Conservation (phyloP, 2,329 filamentous ascomycete genomes). For the Xylariaceae sp. region DNA sequence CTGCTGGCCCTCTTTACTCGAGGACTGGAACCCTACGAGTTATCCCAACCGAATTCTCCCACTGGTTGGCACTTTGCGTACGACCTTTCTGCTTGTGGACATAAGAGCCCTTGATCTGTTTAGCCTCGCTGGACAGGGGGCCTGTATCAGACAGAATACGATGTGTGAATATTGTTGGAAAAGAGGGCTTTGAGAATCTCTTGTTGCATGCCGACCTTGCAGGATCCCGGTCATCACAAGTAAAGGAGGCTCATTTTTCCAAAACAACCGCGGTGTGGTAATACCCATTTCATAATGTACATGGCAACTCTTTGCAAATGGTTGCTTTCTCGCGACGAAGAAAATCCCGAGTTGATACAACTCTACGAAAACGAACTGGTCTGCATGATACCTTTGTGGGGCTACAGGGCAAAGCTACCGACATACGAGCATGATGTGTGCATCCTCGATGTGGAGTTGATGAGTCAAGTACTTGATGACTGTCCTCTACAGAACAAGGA, state of each 20-base stretch:
- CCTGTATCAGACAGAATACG: constrained; percentile 1
- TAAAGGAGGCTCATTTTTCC: constrained; percentile 1
- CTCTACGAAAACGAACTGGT: background rate
- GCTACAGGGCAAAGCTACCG: background rate
- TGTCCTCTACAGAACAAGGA: too few relatives aligned
- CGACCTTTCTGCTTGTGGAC: constrained; percentile 2
- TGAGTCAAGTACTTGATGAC: too few relatives aligned
- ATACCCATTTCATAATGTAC: constrained; percentile 9
- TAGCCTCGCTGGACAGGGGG: background rate
- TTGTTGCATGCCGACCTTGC: constrained; percentile 11
- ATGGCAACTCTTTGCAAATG: constrained; percentile 6
- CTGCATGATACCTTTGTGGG: background rate
- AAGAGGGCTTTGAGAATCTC: constrained; percentile 6
- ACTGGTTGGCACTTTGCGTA: constrained; percentile 2
- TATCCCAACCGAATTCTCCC: constrained; percentile 1
- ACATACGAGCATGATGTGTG: background rate
- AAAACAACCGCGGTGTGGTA: background rate
- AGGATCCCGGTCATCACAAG: background rate
- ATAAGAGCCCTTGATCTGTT: constrained; percentile 4
- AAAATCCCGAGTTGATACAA: background rate
- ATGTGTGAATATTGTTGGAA: constrained; percentile 8
- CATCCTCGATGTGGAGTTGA: too few relatives aligned
- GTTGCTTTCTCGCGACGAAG: constrained; percentile 3
- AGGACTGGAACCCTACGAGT: constrained; percentile 9
- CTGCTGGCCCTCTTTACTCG: constrained; percentile 3